Evolutionary conservation across 2,329 filamentous ascomycete species (phyloP).

Genomic region (Thelonectria blattea): DNA sequence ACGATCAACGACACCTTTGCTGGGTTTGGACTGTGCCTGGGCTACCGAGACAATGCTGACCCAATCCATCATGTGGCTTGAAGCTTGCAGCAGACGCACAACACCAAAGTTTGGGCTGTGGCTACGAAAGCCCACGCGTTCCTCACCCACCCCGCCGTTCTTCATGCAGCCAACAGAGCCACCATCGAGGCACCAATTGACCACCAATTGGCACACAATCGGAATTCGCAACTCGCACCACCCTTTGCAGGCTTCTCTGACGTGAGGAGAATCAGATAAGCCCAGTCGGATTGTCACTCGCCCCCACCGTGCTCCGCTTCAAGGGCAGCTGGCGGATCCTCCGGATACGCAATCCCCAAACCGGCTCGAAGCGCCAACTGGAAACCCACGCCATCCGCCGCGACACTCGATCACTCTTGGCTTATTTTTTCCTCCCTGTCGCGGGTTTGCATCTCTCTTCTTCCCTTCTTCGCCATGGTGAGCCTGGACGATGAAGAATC

Average conservation of each 20-base stretch:
- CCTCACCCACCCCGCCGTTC: not conserved
- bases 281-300: not conserved
- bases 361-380: constrained; percentile 4
- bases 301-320: constrained; percentile 13
- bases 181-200: not conserved
- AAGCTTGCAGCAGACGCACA: not conserved
- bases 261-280: constrained; percentile 7
- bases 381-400: constrained; percentile 13
- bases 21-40: too few relatives aligned
- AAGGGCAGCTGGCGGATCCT: constrained; percentile 8
- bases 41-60: not conserved
- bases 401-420: constrained; percentile 17
- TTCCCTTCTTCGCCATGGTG: constrained; percentile 38
- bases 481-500: constrained; percentile 43
- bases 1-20: not conserved
- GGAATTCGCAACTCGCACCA: not conserved
- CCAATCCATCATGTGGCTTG: not conserved
- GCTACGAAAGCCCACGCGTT: not conserved
- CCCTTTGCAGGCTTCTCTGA: not conserved
- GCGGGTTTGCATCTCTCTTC: not conserved
- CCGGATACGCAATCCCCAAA: constrained; percentile 12
- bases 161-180: not conserved
- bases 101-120: not conserved
- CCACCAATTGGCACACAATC: not conserved
- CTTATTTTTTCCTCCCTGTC: constrained; percentile 1